Base-by-base conservation (phyloP, 2,329 filamentous ascomycete genomes). In the Diatrype stigma region DNA sequence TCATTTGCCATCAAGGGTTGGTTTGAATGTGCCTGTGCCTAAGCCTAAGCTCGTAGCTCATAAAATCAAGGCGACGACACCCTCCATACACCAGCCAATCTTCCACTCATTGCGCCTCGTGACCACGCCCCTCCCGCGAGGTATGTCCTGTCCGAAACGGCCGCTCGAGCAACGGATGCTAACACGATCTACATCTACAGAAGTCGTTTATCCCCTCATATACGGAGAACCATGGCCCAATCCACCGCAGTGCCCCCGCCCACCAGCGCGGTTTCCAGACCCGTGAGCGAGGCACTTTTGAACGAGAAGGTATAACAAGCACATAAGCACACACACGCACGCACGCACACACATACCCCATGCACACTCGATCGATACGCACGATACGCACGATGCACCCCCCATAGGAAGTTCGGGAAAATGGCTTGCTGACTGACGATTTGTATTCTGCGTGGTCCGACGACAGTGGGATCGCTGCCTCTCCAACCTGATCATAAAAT, bases 391-490 rank as follows among this genome's bases (percentile, higher is more conserved):
- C n/a, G n/a, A n/a, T n/a, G n/a, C n/a, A n/a, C n/a, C n/a, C n/a
- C n/a, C n/a, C n/a, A n/a, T n/a, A n/a, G n/a, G n/a, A n/a, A n/a
- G n/a, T n/a, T n/a, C n/a, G n/a, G n/a, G n/a, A n/a, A n/a, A n/a
- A n/a, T n/a, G n/a, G n/a, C n/a, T n/a, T n/a, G n/a, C n/a, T n/a
- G n/a, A n/a, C 59, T 57, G 53, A 64, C 47, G 59, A 55, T 26
- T 70, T 60, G 56, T n/a, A n/a, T n/a, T n/a, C n/a, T n/a, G n/a
- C n/a, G n/a, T n/a, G 28, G 53, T 16, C 19, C 16, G 56, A n/a
- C n/a, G n/a, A n/a, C 40, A 99, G 94, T 99, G 94, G 94, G 94
- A 99, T 73, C 93, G 89, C 77, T 96, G 94, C 75, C 86, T 99
- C 63, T 97, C 94, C 63, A 96, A 95, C 68, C 84, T 96, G 73